These are phyloP conservation scores for Xylariomycetidae sp. DNA, from an alignment of 2,329 filamentous ascomycete genomes.

Conservation along the genomic window DNA sequence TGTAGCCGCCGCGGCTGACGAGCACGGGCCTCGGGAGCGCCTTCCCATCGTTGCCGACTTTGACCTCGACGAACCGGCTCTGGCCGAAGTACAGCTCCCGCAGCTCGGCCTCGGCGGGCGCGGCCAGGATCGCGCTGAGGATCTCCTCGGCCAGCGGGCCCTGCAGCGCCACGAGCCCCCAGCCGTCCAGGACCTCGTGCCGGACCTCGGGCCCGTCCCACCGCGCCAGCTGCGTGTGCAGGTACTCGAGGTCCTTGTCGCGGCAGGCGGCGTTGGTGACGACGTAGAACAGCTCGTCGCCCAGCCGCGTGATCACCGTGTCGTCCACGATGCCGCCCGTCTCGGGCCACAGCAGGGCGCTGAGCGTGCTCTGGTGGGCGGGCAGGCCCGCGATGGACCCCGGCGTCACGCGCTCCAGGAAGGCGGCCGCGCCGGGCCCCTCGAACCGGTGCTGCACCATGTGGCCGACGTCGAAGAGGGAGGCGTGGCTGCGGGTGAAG, in stretches of 20 bases:
- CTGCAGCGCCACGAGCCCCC: conserved; percentile 83
- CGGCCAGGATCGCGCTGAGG: conserved; percentile 58
- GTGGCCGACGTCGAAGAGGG: conserved; percentile 92
- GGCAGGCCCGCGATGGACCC: conserved; percentile 62
- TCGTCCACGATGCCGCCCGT: conserved; percentile 95
- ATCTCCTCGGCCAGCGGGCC: conserved; percentile 72
- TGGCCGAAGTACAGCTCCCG: conserved; percentile 77
- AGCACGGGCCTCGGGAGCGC: conserved; percentile 51
- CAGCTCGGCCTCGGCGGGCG: conserved; percentile 50
- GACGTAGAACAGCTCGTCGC: conserved; percentile 74
- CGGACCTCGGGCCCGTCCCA: conserved; percentile 54
- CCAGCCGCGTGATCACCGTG: conserved; percentile 81
- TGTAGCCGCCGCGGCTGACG: conserved; percentile 88
- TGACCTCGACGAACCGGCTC: conserved; percentile 61
- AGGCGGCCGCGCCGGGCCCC: conserved; percentile 73
- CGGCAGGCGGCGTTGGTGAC: conserved; percentile 93
- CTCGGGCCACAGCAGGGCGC: conserved; percentile 71
- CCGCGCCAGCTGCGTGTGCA: conserved; percentile 62
- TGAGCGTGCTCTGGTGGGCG: conserved; percentile 71
- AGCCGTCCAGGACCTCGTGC: conserved; percentile 67
- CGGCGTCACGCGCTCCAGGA: conserved; percentile 82
- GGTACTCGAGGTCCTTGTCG: conserved; percentile 79
- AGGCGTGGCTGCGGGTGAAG: conserved; percentile 84
- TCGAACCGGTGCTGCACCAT: conserved; percentile 90
- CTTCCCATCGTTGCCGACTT: conserved; percentile 48